Base-by-base conservation (phyloP, 345 rosid genomes). In the Dipteronia sinensis region DNA sequence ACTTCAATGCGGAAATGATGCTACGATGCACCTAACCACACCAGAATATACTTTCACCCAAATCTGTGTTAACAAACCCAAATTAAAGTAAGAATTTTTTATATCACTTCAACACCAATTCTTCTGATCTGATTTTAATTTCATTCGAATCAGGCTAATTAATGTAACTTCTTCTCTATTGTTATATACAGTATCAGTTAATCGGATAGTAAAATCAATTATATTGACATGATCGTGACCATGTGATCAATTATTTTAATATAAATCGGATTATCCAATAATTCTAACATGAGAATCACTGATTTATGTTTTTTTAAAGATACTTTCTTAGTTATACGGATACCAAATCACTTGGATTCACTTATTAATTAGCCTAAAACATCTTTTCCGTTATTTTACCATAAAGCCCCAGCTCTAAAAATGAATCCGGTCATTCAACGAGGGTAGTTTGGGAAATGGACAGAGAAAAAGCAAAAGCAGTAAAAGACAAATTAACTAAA, bases 321-420 rank as follows among this genome's bases (percentile, higher is more conserved):
- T 34, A 0, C 19, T 27, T 38, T 55, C 6, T 7, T 40, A 11
- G 19, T 10, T 42, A 27, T 65, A n/a, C n/a, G n/a, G n/a, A n/a
- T n/a, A 64, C 77, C 77, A 68, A 74, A 47, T 74, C 70, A 6
- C 31, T 13, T 47, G 77, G 63, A 74, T 49, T 9, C 65, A n/a
- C 19, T 55, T 34, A 34, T 34, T 34, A 34, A 34, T 34, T 5
- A 5, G 38, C 10, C 13, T 29, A 42, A 7, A 22, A 7, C 66
- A 9, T 1, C 20, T 58, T 55, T 38, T 72, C 17, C 10, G 42
- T 27, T 0, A 25, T 64, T 49, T 74, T 47, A 4, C 77, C 19
- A 47, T 46, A 19, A 74, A 17, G 49, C 63, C 70, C 70, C 15
- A 34, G 4, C 65, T 8, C 11, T 16, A 22, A 17, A 6, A 0